A percentile compares a stretch with the other conserved stretches of the same genome.
These are phyloP conservation scores for Puccinellia tenuiflora DNA, from an alignment of 176 grass and related monocot genomes.

Conservation along the genomic window DNA sequence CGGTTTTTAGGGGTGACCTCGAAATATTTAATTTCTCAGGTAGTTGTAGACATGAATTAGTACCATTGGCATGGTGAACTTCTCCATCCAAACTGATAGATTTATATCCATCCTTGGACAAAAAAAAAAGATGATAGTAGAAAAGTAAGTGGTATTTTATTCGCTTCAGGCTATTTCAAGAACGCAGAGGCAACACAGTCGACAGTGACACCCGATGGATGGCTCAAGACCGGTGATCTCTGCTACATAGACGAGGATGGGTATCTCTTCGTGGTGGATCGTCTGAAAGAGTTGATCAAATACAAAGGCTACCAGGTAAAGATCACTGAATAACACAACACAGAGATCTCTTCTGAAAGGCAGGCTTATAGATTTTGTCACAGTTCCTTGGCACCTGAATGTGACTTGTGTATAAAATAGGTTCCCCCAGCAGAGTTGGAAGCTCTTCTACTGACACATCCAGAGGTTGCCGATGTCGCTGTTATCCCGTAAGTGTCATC, in stretches of 20 bases:
- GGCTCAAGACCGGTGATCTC: constrained; percentile 87
- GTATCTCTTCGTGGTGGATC: constrained; percentile 91
- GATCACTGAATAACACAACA: background rate
- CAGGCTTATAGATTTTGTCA: background rate
- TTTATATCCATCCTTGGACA: background rate
- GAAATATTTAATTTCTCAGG: background rate
- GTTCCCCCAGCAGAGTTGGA: constrained; percentile 89
- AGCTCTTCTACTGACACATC: constrained; percentile 76
- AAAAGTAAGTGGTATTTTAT: background rate
- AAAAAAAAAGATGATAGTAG: background rate
- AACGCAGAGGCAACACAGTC: constrained; percentile 69
- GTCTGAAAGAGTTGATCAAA: constrained; percentile 95
- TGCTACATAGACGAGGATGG: constrained; percentile 95
- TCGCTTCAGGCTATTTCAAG: constrained; percentile 69
- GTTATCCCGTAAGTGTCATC: constrained; percentile 65
- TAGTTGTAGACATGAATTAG: background rate
- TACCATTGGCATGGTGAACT: background rate
- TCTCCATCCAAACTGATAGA: background rate
- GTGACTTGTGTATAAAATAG: constrained; percentile 17
- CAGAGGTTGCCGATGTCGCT: constrained; percentile 55
- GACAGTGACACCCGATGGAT: constrained; percentile 64
- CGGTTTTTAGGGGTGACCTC: no score
- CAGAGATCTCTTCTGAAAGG: background rate
- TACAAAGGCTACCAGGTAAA: constrained; percentile 97
- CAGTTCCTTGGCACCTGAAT: background rate